Evolutionary conservation across 805 yeast genomes (phyloP).

Genomic region (Ogataea salicorniae): DNA sequence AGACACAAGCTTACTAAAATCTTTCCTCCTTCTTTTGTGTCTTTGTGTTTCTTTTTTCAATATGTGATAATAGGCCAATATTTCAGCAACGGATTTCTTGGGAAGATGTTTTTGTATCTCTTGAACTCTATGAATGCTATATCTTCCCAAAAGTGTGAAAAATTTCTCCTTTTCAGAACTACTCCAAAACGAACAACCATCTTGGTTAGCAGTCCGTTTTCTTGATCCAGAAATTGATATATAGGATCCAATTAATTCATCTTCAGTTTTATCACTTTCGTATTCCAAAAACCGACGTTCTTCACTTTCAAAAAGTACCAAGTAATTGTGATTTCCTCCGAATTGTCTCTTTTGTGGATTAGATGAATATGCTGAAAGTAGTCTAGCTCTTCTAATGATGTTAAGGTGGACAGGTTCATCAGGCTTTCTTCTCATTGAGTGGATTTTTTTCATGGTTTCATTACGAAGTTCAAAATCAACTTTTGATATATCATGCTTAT

Average conservation of each 20-base stretch:
- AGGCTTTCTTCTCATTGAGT: neutral
- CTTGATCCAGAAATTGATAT: slow-evolving; percentile 2
- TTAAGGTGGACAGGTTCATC: neutral
- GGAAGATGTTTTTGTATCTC: slow-evolving; percentile 35
- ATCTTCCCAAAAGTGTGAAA: slow-evolving; percentile 44
- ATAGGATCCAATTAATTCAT: slow-evolving; percentile 15
- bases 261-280: slow-evolving; percentile 9
- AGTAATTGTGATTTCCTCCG: slow-evolving; percentile 20
- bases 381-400: slow-evolving; percentile 2
- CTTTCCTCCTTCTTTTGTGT: slow-evolving; percentile 20
- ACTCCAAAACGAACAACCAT: slow-evolving; percentile 40
- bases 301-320: slow-evolving; percentile 10
- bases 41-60: slow-evolving; percentile 28
- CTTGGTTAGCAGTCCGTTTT: slow-evolving; percentile 10
- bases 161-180: slow-evolving; percentile 45
- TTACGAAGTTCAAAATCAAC: neutral
- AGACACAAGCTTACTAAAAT: slow-evolving; percentile 22
- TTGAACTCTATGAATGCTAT: slow-evolving; percentile 44
- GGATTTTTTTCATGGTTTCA: neutral
- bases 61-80: slow-evolving; percentile 39
- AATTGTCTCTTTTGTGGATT: neutral
- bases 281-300: slow-evolving; percentile 4
- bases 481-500: too few relatives aligned
- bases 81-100: slow-evolving; percentile 39
- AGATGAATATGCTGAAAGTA: slow-evolving; percentile 9